A percentile compares a stretch with the other conserved stretches of the same genome.
Evolutionary conservation across 441 rosid genomes (phyloP).

Genomic region (Adansonia rubrostipa): DNA sequence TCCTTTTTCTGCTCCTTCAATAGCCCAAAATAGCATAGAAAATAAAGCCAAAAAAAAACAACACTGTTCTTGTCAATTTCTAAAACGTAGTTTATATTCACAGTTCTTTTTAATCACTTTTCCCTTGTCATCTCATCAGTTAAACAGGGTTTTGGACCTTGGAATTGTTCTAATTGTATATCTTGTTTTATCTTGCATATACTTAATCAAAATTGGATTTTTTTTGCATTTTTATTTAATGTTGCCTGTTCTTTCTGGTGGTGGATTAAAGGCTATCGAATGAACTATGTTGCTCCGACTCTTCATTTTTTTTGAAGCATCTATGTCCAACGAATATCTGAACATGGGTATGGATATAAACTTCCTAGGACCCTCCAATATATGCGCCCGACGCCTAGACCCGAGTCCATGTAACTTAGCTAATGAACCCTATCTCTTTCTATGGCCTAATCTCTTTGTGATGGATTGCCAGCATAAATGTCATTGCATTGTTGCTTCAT

Average conservation of each 20-base stretch:
- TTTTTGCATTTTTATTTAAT: neutral
- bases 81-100: neutral
- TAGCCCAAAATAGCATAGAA: too few relatives aligned
- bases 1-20: neutral
- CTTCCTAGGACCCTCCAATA: too few relatives aligned
- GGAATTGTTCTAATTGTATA: neutral
- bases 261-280: too few relatives aligned
- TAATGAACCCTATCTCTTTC: conserved; percentile 1
- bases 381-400: too few relatives aligned
- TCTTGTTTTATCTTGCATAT: neutral
- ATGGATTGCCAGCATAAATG: neutral
- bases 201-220: neutral
- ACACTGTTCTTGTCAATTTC: neutral
- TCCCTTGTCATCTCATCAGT: neutral
- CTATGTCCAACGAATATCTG: too few relatives aligned
- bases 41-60: neutral
- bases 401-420: too few relatives aligned
- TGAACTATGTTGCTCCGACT: too few relatives aligned
- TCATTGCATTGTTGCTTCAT: neutral
- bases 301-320: too few relatives aligned
- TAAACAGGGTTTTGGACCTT: neutral
- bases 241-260: neutral
- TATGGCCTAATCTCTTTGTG: neutral
- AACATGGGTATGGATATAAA: too few relatives aligned
- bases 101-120: neutral